These are phyloP conservation scores for Dispira simplex DNA, from an alignment of 192 early-diverging fungal genomes.

Conservation along the genomic window DNA sequence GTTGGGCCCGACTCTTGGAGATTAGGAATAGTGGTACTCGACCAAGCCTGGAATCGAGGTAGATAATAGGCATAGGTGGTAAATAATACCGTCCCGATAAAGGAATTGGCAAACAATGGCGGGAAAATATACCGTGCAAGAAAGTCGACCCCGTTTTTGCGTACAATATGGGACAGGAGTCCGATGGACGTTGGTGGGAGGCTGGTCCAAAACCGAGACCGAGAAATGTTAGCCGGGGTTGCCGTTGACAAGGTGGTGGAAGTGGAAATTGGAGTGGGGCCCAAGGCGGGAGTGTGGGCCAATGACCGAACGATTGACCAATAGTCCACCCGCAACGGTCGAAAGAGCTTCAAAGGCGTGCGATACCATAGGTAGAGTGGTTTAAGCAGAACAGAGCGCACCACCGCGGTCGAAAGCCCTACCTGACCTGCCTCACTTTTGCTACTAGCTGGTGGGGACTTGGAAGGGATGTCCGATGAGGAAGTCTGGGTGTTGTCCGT, in stretches of 20 bases:
- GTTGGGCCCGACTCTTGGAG: slow-evolving; percentile 23
- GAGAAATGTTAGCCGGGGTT: slow-evolving; percentile 34
- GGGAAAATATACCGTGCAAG: slow-evolving; percentile 54
- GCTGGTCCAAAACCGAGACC: slow-evolving; percentile 16
- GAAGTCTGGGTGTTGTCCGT: too few relatives aligned
- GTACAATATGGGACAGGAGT: slow-evolving; percentile 52
- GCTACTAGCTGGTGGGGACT: neutral
- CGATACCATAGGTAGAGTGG: slow-evolving; percentile 33
- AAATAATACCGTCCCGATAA: slow-evolving; percentile 57
- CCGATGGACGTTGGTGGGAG: slow-evolving; percentile 55
- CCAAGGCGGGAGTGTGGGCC: neutral
- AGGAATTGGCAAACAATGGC: slow-evolving; percentile 55
- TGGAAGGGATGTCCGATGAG: too few relatives aligned
- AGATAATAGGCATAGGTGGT: slow-evolving; percentile 52
- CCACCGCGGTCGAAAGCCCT: slow-evolving; percentile 27
- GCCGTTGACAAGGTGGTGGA: slow-evolving; percentile 28
- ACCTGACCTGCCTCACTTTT: slow-evolving; percentile 23
- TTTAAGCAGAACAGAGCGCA: slow-evolving; percentile 24
- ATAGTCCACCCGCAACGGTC: slow-evolving; percentile 65
- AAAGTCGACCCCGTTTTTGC: slow-evolving; percentile 48
- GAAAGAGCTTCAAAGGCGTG: slow-evolving; percentile 42
- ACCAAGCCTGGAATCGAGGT: slow-evolving; percentile 27
- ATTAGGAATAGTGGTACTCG: slow-evolving; percentile 2
- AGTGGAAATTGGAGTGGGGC: slow-evolving; percentile 19
- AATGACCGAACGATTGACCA: slow-evolving; percentile 53